Evolutionary conservation across 768 basidiomycete species (phyloP).

Genomic region (Panaeolus cyanescens): DNA sequence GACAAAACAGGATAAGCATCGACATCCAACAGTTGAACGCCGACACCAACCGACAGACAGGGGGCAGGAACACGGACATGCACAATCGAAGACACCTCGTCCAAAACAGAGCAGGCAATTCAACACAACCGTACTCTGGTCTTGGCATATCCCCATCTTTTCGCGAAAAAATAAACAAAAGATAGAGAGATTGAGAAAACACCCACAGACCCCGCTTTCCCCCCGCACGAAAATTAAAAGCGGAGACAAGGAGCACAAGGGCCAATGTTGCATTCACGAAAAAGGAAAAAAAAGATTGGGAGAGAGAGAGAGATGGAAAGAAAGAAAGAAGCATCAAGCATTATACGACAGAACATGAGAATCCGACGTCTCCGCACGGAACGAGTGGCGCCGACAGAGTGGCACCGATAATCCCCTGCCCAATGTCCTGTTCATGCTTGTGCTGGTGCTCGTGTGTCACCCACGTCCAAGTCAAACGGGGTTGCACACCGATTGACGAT

Average conservation of each 20-base stretch:
- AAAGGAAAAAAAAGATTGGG: not conserved
- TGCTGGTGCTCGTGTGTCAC: not conserved
- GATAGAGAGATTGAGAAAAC: not conserved
- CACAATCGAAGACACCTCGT: not conserved
- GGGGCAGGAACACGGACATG: not conserved
- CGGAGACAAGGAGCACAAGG: not conserved
- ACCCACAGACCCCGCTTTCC: not conserved
- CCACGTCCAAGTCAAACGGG: not conserved
- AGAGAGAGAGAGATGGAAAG: too few species aligned
- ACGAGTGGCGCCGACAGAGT: constrained; percentile 1
- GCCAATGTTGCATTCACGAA: not conserved
- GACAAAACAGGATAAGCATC: not conserved
- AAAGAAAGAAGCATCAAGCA: not conserved
- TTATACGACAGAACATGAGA: not conserved
- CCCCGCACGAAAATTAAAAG: not conserved
- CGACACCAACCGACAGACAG: not conserved
- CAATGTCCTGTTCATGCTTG: too few species aligned
- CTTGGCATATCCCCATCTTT: too few species aligned
- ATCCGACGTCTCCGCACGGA: constrained; percentile 1
- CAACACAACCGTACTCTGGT: too few species aligned
- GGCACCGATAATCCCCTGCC: not conserved
- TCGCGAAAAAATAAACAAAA: not conserved
- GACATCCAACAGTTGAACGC: not conserved
- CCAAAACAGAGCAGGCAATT: too few species aligned
- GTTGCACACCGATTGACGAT: not conserved